Base-by-base conservation (phyloP, 495 filamentous ascomycete genomes). In the Penicillium mononematosum region DNA sequence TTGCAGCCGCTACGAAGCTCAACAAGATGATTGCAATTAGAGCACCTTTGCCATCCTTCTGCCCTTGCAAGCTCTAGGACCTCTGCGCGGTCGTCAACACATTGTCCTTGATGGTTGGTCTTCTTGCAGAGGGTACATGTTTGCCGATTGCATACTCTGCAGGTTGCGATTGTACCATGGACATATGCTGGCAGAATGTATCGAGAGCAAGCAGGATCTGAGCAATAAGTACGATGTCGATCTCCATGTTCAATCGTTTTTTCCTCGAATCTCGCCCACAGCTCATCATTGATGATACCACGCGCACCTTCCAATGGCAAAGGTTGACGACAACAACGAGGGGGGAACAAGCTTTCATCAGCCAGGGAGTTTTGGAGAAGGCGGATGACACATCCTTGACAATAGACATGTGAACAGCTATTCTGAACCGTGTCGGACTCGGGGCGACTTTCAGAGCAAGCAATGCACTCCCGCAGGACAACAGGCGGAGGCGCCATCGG, bases 21-120 rank as follows among this genome's bases (percentile, higher is more conserved):
- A 20, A 69, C 46, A 14, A 69, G 16, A 20, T 63, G 50, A n/a
- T 49, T 45, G 48, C 77, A 77, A 8, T n/a, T 16, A 19, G 19
- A 24, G 67, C 78, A 29, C n/a, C 32, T 3, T 45, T 34, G 54
- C 77, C 78, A 19, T 45, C 53, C 9, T 59, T 73, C 17, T 31
- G 25, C 36, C 57, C 60, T 7, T 48, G 25, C 10, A 31, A 68
- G 7, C 9, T 45, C 49, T 17, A 75, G 48, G 1, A 74, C 17
- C 14, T n/a, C 45, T 29, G 8, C 24, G 4, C 8, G 11, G 11
- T 29, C 16, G 5, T 48, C 27, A 31, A 27, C 22, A 5, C 45
- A 47, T 29, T 22, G 4, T 12, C 43, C 43, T 2, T 19, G n/a
- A 25, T 45, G 43, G 14, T 5, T 12, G n/a, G 16, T 22, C n/a